Base-by-base conservation (phyloP, 2,329 filamentous ascomycete genomes). In the Fusarium sp. region DNA sequence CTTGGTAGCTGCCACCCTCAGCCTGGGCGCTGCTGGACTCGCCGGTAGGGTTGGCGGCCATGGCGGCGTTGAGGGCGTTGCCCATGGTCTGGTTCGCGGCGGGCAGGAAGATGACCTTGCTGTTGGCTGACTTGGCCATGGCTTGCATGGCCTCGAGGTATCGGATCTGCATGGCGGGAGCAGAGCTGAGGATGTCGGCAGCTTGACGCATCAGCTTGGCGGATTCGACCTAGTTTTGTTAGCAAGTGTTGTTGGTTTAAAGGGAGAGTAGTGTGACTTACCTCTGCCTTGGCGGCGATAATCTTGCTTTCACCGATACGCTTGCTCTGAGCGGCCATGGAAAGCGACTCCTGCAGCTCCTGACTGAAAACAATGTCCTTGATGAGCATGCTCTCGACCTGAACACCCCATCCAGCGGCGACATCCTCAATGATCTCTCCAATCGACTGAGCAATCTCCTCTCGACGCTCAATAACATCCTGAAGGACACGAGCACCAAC, bases 141-240 rank as follows among this genome's bases (percentile, higher is more conserved):
- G 93, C 88, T 80, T 98, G 96, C 95, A 98, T 98, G 4, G 96
- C 94, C 83, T 99, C 96, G 72, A 99, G 91, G 81, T 98, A 98
- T 72, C 94, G 86, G 83, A 97, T 97, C 83, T 97, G 94, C 96
- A 99, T 99, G 73, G 96, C 96, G 3, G 96, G 96, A 0, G 95
- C 95, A 14, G 89, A 93, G 68, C 89, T 92, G 54, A 99, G 82
- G 73, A 98, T 97, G 78, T 99, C 95, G 79, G 96, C 96, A 36
- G 96, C 95, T 82, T 96, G 89, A 76, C 91, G 88, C 92, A 93
- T 96, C 77, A 98, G 85, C 82, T 97, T 97, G 81, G 96, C 95
- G 58, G 90, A 90, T 82, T 99, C 96, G 77, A 99, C 96, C 82
- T 83, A 18, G 11, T 16, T 1, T 38, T 20, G 50, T 67, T 29